Percentiles rank a stretch among this genome's conserved stretches.
Conservation (phyloP, 1,284 basidiomycete species). For the Leccinum huronense region DNA sequence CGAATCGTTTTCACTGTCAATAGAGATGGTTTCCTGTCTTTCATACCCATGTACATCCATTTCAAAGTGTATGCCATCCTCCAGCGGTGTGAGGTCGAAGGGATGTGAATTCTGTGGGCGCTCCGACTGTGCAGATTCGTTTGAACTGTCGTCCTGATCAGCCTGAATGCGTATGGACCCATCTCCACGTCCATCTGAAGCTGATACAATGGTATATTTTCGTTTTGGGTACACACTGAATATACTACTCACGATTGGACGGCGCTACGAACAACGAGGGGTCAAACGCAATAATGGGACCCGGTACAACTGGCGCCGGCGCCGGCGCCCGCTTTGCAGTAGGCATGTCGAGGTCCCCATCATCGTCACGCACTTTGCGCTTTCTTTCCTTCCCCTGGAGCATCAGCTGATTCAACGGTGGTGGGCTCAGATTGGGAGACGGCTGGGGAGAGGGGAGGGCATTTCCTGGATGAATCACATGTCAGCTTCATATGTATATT, state of each 20-base stretch:
- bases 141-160: not conserved
- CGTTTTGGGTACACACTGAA: not conserved
- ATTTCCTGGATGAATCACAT: too few relatives aligned
- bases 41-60: not conserved
- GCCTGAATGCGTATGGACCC: too few relatives aligned
- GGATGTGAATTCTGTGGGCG: not conserved
- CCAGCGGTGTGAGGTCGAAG: not conserved
- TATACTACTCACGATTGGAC: not conserved
- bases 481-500: too few relatives aligned
- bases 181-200: not conserved
- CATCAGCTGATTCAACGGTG: not conserved
- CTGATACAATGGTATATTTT: not conserved
- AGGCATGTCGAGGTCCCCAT: not conserved
- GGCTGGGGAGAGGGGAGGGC: too few relatives aligned
- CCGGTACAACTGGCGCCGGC: too few relatives aligned
- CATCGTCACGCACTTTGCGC: not conserved
- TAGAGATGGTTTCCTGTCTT: too few relatives aligned
- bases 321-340: not conserved
- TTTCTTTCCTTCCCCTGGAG: not conserved
- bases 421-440: not conserved
- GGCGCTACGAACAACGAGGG: not conserved
- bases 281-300: not conserved
- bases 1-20: too few relatives aligned
- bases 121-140: not conserved
- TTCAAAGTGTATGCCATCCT: not conserved